A percentile compares a stretch with the other conserved stretches of the same genome.
Conservation (phyloP, 352 stramenopile genomes). For the Phytophthora aleatoria region DNA sequence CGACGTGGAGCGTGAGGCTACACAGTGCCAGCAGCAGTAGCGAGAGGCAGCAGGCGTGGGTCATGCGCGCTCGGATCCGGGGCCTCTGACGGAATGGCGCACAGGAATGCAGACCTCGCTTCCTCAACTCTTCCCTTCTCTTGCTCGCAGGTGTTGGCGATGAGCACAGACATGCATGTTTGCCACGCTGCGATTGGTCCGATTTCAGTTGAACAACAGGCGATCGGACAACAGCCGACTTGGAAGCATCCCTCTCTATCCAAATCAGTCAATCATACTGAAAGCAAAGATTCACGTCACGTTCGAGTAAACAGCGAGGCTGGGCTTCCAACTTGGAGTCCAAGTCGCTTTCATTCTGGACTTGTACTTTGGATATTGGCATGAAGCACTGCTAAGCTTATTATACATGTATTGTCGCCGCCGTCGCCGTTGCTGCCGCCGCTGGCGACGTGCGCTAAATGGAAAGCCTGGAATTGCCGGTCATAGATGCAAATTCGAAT, state of each 20-base stretch:
- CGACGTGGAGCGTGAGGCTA: constrained; percentile 14
- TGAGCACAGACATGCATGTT: constrained; percentile 22
- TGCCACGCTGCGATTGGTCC: constrained; percentile 7
- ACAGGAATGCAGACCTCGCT: constrained; percentile 9
- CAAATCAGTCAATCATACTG: not conserved
- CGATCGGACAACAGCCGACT: constrained; percentile 18
- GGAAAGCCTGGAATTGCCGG: no score
- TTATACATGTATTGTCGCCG: no score
- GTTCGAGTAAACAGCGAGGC: no score
- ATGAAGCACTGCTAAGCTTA: no score
- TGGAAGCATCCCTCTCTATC: not conserved
- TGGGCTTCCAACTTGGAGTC: no score
- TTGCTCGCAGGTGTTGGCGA: constrained; percentile 16
- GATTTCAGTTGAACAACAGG: constrained; percentile 5
- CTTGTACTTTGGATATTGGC: no score
- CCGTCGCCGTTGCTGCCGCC: no score
- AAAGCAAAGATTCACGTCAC: not conserved
- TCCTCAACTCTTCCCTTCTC: constrained; percentile 16
- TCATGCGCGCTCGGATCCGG: constrained; percentile 11
- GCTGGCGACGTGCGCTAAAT: no score
- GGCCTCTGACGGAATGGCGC: constrained; percentile 6
- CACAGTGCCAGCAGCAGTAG: constrained; percentile 22
- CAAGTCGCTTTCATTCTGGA: no score
- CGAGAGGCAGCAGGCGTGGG: not conserved
- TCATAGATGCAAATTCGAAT: no score